A percentile compares a stretch with the other conserved stretches of the same genome.
Conservation (phyloP, 169 alveolate species). For the Babesia caballi region DNA sequence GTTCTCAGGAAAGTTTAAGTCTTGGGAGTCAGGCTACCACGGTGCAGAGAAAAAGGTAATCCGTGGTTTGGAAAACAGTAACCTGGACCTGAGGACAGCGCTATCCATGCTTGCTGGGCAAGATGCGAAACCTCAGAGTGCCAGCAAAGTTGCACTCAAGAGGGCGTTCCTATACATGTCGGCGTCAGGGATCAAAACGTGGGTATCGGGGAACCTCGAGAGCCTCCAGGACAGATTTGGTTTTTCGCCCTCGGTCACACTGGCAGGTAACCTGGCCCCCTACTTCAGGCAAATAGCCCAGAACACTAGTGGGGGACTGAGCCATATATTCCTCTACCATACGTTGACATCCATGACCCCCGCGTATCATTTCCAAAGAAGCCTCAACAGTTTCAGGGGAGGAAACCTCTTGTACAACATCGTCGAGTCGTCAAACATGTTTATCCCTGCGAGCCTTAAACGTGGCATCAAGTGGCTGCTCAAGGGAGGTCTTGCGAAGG, state of each 20-base stretch:
- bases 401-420: constrained; percentile 65
- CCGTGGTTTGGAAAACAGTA: not conserved
- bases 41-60: constrained; percentile 6
- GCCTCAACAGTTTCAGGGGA: constrained; percentile 48
- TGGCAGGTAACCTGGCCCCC: constrained; percentile 47
- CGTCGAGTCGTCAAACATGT: constrained; percentile 71
- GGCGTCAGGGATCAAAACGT: constrained; percentile 51
- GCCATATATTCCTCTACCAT: constrained; percentile 57
- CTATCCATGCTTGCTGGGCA: not conserved
- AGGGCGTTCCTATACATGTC: constrained; percentile 61
- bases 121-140: not conserved
- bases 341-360: constrained; percentile 51
- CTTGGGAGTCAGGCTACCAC: constrained; percentile 41
- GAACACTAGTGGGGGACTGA: constrained; percentile 31
- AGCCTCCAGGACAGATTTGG: constrained; percentile 39
- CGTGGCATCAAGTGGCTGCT: constrained; percentile 64
- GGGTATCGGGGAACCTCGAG: constrained; percentile 41
- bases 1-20: constrained; percentile 35
- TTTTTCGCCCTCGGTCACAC: constrained; percentile 49
- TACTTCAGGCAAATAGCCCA: constrained; percentile 35
- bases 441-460: constrained; percentile 71
- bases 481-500: constrained; percentile 65
- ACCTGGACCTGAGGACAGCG: constrained; percentile 8
- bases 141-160: not conserved
- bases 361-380: constrained; percentile 50